Percentiles rank a stretch among this genome's conserved stretches.
Conservation (phyloP, 2,329 filamentous ascomycete species). For the Pyrenophora graminea region DNA sequence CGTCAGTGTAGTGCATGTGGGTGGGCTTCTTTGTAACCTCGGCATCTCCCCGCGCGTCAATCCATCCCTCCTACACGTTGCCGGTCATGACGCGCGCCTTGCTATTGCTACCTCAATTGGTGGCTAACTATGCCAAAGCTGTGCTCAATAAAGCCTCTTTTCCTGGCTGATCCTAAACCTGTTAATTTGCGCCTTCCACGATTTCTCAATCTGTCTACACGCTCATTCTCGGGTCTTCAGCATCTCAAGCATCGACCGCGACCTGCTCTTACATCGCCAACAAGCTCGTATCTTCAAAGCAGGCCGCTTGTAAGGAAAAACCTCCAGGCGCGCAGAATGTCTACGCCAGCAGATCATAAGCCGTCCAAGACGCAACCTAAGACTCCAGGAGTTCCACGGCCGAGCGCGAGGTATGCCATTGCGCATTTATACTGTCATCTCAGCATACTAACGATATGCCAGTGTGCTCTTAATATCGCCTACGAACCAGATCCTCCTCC, state of each 20-base stretch:
- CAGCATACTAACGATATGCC: slow-evolving; percentile 2
- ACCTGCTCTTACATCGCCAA: neutral
- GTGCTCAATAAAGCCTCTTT: slow-evolving; percentile 10
- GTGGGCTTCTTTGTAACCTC: slow-evolving; percentile 30
- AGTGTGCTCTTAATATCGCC: slow-evolving; percentile 87
- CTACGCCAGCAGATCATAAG: slow-evolving; percentile 38
- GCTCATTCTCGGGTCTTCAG: neutral
- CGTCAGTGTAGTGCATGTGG: too few species aligned
- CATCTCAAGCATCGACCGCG: neutral
- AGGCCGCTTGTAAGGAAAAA: too few species aligned
- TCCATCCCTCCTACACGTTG: slow-evolving; percentile 16
- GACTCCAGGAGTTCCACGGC: slow-evolving; percentile 56
- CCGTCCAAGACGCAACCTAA: slow-evolving; percentile 41
- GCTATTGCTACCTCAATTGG: slow-evolving; percentile 11
- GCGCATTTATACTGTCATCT: neutral
- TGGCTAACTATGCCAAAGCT: slow-evolving; percentile 34
- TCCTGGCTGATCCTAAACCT: slow-evolving; percentile 13
- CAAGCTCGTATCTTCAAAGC: neutral
- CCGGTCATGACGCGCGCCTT: slow-evolving; percentile 26
- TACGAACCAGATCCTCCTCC: slow-evolving; percentile 81
- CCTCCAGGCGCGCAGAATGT: slow-evolving; percentile 33
- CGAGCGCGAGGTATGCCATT: slow-evolving; percentile 63
- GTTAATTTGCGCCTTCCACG: neutral
- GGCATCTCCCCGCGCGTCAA: slow-evolving; percentile 38
- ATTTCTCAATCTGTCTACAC: neutral